Conservation (phyloP, 345 rosid genomes). For the Turnera subulata region DNA sequence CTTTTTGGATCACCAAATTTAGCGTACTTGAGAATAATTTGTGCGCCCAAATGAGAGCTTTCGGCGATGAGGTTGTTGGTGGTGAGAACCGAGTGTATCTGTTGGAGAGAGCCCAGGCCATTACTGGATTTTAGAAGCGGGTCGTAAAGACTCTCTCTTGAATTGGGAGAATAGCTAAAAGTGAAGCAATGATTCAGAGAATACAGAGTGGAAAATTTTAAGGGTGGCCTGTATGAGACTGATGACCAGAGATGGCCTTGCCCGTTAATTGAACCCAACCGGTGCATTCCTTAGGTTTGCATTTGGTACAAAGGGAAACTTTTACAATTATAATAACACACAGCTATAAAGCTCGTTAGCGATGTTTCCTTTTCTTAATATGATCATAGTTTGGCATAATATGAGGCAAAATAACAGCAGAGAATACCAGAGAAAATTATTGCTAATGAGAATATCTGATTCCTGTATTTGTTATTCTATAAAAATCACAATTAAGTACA, state of each 20-base stretch:
- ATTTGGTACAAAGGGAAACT: background rate
- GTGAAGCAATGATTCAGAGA: background rate
- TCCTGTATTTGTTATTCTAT: too few species aligned
- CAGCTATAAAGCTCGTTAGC: too few species aligned
- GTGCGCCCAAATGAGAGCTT: slow-evolving; percentile 39
- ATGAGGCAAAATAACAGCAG: too few species aligned
- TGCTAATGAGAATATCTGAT: too few species aligned
- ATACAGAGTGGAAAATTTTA: slow-evolving; percentile 9
- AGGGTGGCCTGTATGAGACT: slow-evolving; percentile 10
- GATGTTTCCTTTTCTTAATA: too few species aligned
- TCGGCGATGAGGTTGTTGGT: slow-evolving; percentile 19
- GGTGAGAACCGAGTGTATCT: slow-evolving; percentile 39
- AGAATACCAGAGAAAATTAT: too few species aligned
- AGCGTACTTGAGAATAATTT: slow-evolving; percentile 36
- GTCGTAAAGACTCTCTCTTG: slow-evolving; percentile 23
- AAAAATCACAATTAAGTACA: too few species aligned
- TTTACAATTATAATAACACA: too few species aligned
- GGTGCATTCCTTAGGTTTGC: slow-evolving; percentile 22
- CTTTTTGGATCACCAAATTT: slow-evolving; percentile 20
- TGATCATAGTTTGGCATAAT: too few species aligned
- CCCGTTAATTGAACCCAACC: background rate
- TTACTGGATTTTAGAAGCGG: slow-evolving; percentile 27
- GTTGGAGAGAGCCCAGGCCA: slow-evolving; percentile 28
- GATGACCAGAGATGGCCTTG: background rate
- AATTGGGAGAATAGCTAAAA: slow-evolving; percentile 21